A percentile compares a stretch with the other conserved stretches of the same genome.
phyloP scores from a whole-genome alignment of 305 asterid genomes.

The Fraxinus greggii region DNA sequence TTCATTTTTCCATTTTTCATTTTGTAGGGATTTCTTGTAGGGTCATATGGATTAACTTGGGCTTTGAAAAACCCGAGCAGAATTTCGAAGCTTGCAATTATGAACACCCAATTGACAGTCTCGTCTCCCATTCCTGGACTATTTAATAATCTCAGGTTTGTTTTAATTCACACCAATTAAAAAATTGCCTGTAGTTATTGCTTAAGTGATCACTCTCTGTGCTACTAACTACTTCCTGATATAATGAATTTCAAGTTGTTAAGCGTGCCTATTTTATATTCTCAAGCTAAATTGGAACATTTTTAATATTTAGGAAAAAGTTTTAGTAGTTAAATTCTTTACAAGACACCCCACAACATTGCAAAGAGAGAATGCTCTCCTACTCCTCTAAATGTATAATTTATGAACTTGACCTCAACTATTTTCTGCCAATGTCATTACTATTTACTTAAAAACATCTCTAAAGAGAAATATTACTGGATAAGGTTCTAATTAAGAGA shows the following conservation, averaged over 20 bases:
- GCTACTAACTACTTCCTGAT: background rate
- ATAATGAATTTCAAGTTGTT: background rate
- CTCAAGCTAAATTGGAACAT: background rate
- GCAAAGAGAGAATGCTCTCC: background rate
- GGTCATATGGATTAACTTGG: conserved; percentile 96
- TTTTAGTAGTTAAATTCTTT: background rate
- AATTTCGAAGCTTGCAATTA: conserved; percentile 71
- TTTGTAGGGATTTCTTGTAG: conserved; percentile 87
- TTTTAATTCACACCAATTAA: background rate
- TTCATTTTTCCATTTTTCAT: conserved; percentile 10
- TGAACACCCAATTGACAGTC: conserved; percentile 79
- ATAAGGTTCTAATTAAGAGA: background rate
- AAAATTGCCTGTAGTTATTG: conserved; percentile 3
- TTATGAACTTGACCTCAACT: background rate
- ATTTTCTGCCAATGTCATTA: background rate
- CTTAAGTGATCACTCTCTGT: background rate
- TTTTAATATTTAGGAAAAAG: background rate
- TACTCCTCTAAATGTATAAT: background rate
- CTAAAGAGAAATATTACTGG: background rate
- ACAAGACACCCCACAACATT: background rate
- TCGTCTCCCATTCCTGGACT: conserved; percentile 96
- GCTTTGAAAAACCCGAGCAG: conserved; percentile 72
- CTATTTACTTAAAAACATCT: background rate
- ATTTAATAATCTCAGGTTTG: conserved; percentile 81
- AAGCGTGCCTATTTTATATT: background rate